Evolutionary conservation across 2,329 filamentous ascomycete species (phyloP).

Genomic region (Xylariaceae sp.): DNA sequence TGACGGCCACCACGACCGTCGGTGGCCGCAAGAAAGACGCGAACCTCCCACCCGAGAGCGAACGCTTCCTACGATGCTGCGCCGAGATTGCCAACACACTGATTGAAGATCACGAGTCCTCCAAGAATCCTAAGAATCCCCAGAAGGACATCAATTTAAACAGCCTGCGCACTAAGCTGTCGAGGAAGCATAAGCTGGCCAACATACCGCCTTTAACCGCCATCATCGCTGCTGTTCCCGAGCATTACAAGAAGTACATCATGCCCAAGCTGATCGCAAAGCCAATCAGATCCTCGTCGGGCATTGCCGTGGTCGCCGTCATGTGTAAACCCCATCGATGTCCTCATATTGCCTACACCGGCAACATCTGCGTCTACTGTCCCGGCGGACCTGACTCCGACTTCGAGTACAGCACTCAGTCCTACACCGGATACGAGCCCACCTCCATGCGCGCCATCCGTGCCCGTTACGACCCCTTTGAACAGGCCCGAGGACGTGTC

Average conservation of each 20-base stretch:
- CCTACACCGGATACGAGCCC: conserved; percentile 96
- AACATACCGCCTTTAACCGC: conserved; percentile 89
- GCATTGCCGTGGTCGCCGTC: conserved; percentile 95
- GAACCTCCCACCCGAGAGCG: conserved; percentile 85
- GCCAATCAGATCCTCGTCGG: conserved; percentile 87
- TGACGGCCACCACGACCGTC: conserved; percentile 62
- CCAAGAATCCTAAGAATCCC: conserved; percentile 66
- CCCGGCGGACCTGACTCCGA: conserved; percentile 96
- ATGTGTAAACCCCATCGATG: conserved; percentile 99
- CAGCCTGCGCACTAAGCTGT: conserved; percentile 75
- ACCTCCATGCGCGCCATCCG: conserved; percentile 98
- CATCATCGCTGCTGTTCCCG: conserved; percentile 97
- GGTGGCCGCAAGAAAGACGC: conserved; percentile 64
- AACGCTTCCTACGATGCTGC: conserved; percentile 89
- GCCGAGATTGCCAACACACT: conserved; percentile 91
- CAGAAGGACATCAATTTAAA: conserved; percentile 93
- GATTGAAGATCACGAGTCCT: conserved; percentile 88
- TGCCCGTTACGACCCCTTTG: conserved; percentile 94
- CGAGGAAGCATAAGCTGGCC: conserved; percentile 87
- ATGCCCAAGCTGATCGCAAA: conserved; percentile 94
- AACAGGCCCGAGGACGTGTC: conserved; percentile 91
- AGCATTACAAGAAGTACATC: conserved; percentile 99
- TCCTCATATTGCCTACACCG: conserved; percentile 96
- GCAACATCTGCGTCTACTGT: conserved; percentile 98
- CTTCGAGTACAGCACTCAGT: conserved; percentile 98